Percentiles rank a stretch among this genome's conserved stretches.
phyloP scores from a whole-genome alignment of 805 yeast species.

The Candida cerambycidarum region DNA sequence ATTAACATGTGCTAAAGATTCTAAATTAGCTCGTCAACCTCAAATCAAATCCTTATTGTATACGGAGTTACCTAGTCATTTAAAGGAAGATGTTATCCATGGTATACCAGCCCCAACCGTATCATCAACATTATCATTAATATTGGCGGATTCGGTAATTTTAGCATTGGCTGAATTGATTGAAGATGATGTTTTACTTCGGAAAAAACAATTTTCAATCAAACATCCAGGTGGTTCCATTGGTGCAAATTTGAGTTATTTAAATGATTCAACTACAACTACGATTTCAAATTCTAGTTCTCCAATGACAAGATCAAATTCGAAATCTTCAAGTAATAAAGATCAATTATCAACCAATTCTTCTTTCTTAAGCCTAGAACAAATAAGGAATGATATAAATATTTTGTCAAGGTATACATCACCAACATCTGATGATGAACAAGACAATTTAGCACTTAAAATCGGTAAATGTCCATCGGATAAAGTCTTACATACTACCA shows the following conservation, averaged over 20 bases:
- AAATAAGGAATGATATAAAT: slow-evolving; percentile 9
- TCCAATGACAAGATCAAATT: slow-evolving; percentile 5
- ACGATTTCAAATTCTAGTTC: too few relatives aligned
- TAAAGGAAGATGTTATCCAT: slow-evolving; percentile 62
- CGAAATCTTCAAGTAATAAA: slow-evolving; percentile 8
- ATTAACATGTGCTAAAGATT: slow-evolving; percentile 61
- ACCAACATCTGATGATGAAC: slow-evolving; percentile 24
- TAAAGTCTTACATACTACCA: not conserved
- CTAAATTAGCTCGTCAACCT: slow-evolving; percentile 52
- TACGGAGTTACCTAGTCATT: slow-evolving; percentile 59
- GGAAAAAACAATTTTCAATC: slow-evolving; percentile 60
- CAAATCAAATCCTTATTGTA: slow-evolving; percentile 53
- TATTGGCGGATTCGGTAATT: slow-evolving; percentile 75
- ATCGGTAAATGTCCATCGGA: not conserved
- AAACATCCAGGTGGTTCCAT: slow-evolving; percentile 93
- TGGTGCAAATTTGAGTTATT: slow-evolving; percentile 50
- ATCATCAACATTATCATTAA: slow-evolving; percentile 73
- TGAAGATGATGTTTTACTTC: slow-evolving; percentile 51
- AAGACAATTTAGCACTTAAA: slow-evolving; percentile 3
- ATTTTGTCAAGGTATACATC: slow-evolving; percentile 10
- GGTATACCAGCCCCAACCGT: slow-evolving; percentile 89
- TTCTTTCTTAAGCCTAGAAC: slow-evolving; percentile 18
- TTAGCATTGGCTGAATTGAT: slow-evolving; percentile 71
- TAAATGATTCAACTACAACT: slow-evolving; percentile 25
- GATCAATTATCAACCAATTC: slow-evolving; percentile 14